Evolutionary conservation across 352 stramenopile genomes (phyloP).

Genomic region (Phytophthora ramorum): DNA sequence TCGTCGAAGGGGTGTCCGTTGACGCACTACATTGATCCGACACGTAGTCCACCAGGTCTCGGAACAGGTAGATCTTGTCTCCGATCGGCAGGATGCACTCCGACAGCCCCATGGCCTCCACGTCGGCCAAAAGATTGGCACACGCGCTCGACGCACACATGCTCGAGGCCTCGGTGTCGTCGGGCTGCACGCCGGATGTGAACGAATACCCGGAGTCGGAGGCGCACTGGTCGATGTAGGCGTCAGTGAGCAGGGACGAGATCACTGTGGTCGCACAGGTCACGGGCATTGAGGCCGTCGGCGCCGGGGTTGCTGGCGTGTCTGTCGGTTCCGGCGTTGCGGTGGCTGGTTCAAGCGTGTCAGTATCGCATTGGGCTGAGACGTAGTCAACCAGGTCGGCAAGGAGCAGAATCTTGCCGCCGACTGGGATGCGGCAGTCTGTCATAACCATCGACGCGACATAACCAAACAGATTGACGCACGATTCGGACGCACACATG

Average conservation of each 20-base stretch:
- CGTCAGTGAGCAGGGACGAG: conserved; percentile 21
- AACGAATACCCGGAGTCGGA: conserved; percentile 32
- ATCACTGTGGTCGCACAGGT: conserved; percentile 14
- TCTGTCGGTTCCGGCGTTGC: conserved; percentile 1
- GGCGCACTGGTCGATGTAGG: conserved; percentile 29
- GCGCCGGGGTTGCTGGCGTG: conserved; percentile 13
- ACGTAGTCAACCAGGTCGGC: conserved; percentile 35
- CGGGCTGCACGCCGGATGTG: conserved; percentile 26
- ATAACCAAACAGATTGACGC: conserved; percentile 24
- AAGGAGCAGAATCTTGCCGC: conserved; percentile 33
- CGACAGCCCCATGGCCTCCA: conserved; percentile 26
- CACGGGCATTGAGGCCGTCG: conserved; percentile 20
- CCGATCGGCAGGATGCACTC: conserved; percentile 34
- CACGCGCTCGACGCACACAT: conserved; percentile 34
- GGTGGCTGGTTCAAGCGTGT: conserved; percentile 8
- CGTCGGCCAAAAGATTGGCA: conserved; percentile 21
- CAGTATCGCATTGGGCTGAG: conserved; percentile 7
- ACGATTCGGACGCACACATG: conserved; percentile 37
- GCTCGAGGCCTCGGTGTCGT: conserved; percentile 16
- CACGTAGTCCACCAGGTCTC: conserved; percentile 30
- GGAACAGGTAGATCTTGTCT: conserved; percentile 36
- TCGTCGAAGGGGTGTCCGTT: neutral
- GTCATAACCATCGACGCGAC: conserved; percentile 16
- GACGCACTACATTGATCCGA: conserved; percentile 20
- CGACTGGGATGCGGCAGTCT: conserved; percentile 30